Conservation (phyloP, 768 basidiomycete species). For the Agaricus sinodeliciosus region DNA sequence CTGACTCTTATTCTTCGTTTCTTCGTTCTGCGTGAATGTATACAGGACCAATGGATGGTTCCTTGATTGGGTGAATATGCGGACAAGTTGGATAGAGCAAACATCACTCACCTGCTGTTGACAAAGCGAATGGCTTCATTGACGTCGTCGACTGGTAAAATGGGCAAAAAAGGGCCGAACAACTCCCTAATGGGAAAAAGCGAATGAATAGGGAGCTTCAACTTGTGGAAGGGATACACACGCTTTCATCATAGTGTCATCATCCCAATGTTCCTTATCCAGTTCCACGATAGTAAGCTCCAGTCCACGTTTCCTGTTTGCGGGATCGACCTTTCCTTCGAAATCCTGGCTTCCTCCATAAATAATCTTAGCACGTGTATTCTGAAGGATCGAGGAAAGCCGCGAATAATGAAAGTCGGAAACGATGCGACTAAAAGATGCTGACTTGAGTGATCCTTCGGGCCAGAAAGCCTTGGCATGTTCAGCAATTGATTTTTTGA, state of each 20-base stretch:
- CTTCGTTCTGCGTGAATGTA: constrained; percentile 47
- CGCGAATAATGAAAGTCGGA: constrained; percentile 48
- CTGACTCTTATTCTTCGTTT: constrained; percentile 32
- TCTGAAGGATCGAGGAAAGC: constrained; percentile 40
- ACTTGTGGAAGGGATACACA: constrained; percentile 20
- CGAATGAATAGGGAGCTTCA: neutral
- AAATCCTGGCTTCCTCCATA: constrained; percentile 31
- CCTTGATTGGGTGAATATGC: constrained; percentile 21
- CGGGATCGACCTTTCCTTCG: constrained; percentile 22
- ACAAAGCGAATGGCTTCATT: constrained; percentile 53
- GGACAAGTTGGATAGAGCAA: neutral
- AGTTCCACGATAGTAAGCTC: constrained; percentile 52
- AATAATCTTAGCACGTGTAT: constrained; percentile 52
- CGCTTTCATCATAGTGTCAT: constrained; percentile 59
- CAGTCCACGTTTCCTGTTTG: constrained; percentile 36
- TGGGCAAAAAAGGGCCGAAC: constrained; percentile 66
- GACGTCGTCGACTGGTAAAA: constrained; percentile 49
- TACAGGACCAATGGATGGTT: constrained; percentile 59
- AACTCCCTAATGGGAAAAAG: constrained; percentile 42
- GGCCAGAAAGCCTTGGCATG: constrained; percentile 47
- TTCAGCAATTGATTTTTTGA: constrained; percentile 38
- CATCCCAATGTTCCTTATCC: constrained; percentile 44
- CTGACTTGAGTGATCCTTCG: constrained; percentile 37
- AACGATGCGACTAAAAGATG: constrained; percentile 45
- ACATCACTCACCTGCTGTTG: constrained; percentile 35